phyloP scores from a whole-genome alignment of 2,329 filamentous ascomycete genomes.

The Fusarium nurragi region DNA sequence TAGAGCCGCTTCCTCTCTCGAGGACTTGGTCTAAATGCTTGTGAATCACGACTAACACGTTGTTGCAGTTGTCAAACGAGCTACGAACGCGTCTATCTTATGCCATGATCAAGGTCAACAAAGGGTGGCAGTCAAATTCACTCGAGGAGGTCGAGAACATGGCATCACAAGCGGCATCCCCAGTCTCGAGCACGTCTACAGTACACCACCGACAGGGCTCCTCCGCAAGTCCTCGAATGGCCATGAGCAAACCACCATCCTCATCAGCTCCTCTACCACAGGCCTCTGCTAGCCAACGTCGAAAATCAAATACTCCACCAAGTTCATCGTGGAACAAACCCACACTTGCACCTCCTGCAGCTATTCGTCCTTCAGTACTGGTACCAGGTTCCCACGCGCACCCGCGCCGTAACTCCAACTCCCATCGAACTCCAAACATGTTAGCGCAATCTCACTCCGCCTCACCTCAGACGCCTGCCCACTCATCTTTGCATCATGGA shows the following conservation, averaged over 20 bases:
- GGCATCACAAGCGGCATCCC: constrained; percentile 74
- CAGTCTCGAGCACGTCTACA: constrained; percentile 67
- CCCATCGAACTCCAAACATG: constrained; percentile 60
- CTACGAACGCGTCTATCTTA: constrained; percentile 87
- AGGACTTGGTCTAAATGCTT: background rate
- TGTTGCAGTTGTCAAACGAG: constrained; percentile 74
- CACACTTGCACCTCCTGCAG: constrained; percentile 62
- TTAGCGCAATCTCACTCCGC: constrained; percentile 60
- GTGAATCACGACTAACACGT: constrained; percentile 28
- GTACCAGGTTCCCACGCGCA: constrained; percentile 49
- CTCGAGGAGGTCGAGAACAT: constrained; percentile 81
- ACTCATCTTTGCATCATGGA: constrained; percentile 46
- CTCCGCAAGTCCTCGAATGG: constrained; percentile 64
- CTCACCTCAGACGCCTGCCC: constrained; percentile 57
- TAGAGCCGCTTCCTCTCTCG: background rate
- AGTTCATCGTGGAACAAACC: constrained; percentile 49
- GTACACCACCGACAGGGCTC: constrained; percentile 61
- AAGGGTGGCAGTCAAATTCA: constrained; percentile 84
- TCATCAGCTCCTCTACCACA: constrained; percentile 48
- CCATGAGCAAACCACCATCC: constrained; percentile 39
- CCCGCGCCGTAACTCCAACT: constrained; percentile 61
- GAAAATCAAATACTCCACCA: constrained; percentile 52
- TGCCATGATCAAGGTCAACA: constrained; percentile 91
- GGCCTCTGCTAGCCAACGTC: constrained; percentile 39
- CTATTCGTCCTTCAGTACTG: constrained; percentile 60